Evolutionary conservation across 352 stramenopile genomes (phyloP).

Genomic region (Sclerospora graminicola): DNA sequence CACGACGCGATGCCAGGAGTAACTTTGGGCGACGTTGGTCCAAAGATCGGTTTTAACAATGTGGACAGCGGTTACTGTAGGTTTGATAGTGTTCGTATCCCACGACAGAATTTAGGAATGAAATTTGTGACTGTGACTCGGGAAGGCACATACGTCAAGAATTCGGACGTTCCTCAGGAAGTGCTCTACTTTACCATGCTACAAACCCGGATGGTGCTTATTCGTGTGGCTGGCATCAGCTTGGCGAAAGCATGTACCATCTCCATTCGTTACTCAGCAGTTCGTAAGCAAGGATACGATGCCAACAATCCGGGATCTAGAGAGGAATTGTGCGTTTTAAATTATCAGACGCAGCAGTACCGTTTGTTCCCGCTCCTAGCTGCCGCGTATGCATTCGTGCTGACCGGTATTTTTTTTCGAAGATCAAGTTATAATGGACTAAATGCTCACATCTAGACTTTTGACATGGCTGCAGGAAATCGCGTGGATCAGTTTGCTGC

Average conservation of each 20-base stretch:
- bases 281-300: conserved; percentile 84
- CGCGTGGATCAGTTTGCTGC: conserved; percentile 38
- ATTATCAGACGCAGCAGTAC: conserved; percentile 94
- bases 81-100: conserved; percentile 18
- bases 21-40: conserved; percentile 51
- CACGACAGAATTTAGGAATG: conserved; percentile 68
- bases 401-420: too few relatives aligned
- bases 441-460: too few relatives aligned
- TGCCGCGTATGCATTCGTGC: conserved; percentile 85
- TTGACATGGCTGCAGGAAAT: conserved; percentile 25
- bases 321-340: conserved; percentile 85
- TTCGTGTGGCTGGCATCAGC: conserved; percentile 30
- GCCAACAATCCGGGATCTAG: conserved; percentile 36
- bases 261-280: conserved; percentile 89
- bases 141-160: conserved; percentile 58
- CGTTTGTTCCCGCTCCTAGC: conserved; percentile 89
- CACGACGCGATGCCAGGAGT: conserved; percentile 41
- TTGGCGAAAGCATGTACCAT: conserved; percentile 89
- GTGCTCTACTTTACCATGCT: conserved; percentile 80
- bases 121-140: conserved; percentile 40
- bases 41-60: conserved; percentile 66
- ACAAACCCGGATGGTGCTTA: conserved; percentile 58
- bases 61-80: conserved; percentile 61
- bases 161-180: conserved; percentile 29
- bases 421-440: too few relatives aligned